Conservation (phyloP, 2,329 filamentous ascomycete genomes). For the Venturia asperata region DNA sequence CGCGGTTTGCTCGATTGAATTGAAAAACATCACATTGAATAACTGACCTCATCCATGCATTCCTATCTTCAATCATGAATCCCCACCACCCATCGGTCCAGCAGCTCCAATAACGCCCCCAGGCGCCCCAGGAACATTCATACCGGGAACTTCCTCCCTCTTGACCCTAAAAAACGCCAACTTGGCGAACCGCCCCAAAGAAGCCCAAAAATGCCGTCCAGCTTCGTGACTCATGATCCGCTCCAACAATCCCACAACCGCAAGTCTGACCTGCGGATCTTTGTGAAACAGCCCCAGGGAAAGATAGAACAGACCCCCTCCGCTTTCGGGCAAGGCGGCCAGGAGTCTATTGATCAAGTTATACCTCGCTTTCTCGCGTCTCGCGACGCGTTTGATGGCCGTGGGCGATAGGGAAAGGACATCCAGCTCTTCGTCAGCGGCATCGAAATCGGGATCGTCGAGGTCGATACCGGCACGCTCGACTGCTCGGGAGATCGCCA, state of each 20-base stretch:
- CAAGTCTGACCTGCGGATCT: conserved; percentile 67
- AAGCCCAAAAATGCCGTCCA: conserved; percentile 86
- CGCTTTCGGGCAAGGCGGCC: conserved; percentile 73
- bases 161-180: conserved; percentile 75
- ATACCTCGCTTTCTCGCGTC: conserved; percentile 25
- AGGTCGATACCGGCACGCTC: conserved; percentile 37
- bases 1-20: no score
- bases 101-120: not conserved
- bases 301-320: conserved; percentile 84
- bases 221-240: conserved; percentile 80
- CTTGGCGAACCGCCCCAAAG: conserved; percentile 80
- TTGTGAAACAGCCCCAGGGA: conserved; percentile 89
- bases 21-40: not conserved
- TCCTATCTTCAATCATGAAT: not conserved
- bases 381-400: conserved; percentile 28
- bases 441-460: conserved; percentile 15
- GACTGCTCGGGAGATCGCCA: conserved; percentile 68
- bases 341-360: conserved; percentile 54
- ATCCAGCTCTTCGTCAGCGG: conserved; percentile 9
- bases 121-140: not conserved
- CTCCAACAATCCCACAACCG: conserved; percentile 72
- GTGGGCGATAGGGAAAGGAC: conserved; percentile 22
- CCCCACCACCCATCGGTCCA: not conserved
- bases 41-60: not conserved
- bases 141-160: conserved; percentile 44